phyloP scores from a whole-genome alignment of 345 rosid species.

The Populus nigra region DNA sequence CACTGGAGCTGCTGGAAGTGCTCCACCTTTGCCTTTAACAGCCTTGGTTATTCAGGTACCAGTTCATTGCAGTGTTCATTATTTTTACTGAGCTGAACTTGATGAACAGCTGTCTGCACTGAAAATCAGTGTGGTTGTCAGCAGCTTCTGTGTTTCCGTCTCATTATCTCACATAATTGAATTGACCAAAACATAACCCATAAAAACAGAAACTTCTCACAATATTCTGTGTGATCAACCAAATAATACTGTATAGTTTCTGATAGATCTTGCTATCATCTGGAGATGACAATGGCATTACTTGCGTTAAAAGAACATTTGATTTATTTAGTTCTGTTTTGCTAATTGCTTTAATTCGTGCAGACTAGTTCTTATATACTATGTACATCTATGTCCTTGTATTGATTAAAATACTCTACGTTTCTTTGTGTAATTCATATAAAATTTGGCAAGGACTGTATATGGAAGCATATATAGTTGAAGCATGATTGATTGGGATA shows the following conservation, averaged over 20 bases:
- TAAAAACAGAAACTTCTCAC: not conserved
- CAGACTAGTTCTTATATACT: not conserved
- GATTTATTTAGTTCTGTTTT: not conserved
- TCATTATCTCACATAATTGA: not conserved
- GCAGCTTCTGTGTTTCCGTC: too few relatives aligned
- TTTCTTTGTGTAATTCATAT: not conserved
- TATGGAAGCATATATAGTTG: not conserved
- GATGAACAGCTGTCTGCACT: not conserved
- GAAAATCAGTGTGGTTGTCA: not conserved
- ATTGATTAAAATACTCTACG: not conserved
- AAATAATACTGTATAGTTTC: not conserved
- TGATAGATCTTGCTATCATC: not conserved
- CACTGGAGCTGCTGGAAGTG: conserved; percentile 56
- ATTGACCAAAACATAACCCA: not conserved
- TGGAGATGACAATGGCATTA: not conserved
- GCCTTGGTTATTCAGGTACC: conserved; percentile 86
- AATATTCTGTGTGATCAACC: too few relatives aligned
- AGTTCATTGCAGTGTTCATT: not conserved
- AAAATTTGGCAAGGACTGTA: not conserved
- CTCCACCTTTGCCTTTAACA: conserved; percentile 72
- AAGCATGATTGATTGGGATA: not conserved
- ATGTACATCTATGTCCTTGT: not conserved
- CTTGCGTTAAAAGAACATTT: not conserved
- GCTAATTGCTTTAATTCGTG: not conserved
- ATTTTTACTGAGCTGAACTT: not conserved